A percentile compares a stretch with the other conserved stretches of the same genome.
Conservation (phyloP, 306 rosid genomes). For the Pterocarpus santalinus region DNA sequence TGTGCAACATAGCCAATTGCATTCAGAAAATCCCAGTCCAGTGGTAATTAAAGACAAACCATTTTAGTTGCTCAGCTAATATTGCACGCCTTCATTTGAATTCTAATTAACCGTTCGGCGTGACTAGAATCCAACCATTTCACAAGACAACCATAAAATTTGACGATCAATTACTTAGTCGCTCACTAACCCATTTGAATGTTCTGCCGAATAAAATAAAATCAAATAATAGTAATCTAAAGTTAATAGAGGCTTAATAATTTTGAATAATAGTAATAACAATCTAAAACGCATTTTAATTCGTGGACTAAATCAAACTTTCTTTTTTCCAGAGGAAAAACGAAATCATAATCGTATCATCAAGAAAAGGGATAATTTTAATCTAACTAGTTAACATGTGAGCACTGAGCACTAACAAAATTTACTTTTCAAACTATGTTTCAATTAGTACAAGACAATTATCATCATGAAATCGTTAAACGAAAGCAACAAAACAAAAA, state of each 20-base stretch:
- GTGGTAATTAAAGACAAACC: neutral
- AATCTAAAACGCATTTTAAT: too few species aligned
- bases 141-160: neutral
- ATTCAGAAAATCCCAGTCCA: constrained; percentile 35
- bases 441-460: neutral
- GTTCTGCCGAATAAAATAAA: too few species aligned
- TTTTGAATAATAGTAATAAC: too few species aligned
- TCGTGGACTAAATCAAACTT: neutral
- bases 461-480: neutral
- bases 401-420: neutral
- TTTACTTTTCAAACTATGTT: constrained; percentile 38
- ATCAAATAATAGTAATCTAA: too few species aligned
- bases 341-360: neutral
- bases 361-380: neutral
- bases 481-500: neutral
- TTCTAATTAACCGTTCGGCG: neutral
- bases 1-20: constrained; percentile 14
- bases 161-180: neutral
- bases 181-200: too few species aligned
- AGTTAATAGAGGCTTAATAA: too few species aligned
- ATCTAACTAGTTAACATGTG: constrained; percentile 22
- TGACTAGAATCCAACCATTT: neutral
- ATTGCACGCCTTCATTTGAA: neutral
- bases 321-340: neutral
- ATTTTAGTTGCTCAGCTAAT: neutral